These are phyloP conservation scores for Aethionema arabicum DNA, from an alignment of 345 rosid species.

Conservation along the genomic window DNA sequence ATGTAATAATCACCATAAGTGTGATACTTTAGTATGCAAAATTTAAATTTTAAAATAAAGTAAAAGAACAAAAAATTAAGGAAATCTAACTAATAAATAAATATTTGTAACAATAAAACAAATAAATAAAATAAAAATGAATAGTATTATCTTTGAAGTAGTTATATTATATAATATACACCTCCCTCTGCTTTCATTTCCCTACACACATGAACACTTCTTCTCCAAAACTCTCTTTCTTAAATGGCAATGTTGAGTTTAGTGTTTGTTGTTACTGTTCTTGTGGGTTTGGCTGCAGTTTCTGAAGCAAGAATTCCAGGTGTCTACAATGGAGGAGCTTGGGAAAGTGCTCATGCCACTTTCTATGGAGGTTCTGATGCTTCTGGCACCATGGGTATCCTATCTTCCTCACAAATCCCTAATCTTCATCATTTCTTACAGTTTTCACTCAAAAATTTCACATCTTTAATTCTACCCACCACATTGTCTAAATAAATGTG, in stretches of 20 bases:
- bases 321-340: constrained; percentile 56
- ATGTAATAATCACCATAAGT: too few species aligned
- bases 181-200: constrained; percentile 27
- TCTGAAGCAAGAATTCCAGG: constrained; percentile 77
- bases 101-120: constrained; percentile 16
- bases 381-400: constrained; percentile 85
- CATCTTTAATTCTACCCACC: not conserved
- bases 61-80: too few species aligned
- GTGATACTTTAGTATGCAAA: too few species aligned
- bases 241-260: constrained; percentile 33
- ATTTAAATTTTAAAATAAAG: too few species aligned
- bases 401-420: not conserved
- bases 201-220: constrained; percentile 23
- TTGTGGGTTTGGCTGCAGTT: constrained; percentile 21
- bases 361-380: constrained; percentile 90
- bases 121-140: not conserved
- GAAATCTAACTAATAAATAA: too few species aligned
- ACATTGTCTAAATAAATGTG: constrained; percentile 13
- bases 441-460: not conserved
- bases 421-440: not conserved
- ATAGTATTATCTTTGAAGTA: too few species aligned
- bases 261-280: constrained; percentile 24
- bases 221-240: constrained; percentile 7
- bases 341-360: constrained; percentile 88
- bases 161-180: not conserved